Base-by-base conservation (phyloP, 306 rosid species). In the Malus asiatica region DNA sequence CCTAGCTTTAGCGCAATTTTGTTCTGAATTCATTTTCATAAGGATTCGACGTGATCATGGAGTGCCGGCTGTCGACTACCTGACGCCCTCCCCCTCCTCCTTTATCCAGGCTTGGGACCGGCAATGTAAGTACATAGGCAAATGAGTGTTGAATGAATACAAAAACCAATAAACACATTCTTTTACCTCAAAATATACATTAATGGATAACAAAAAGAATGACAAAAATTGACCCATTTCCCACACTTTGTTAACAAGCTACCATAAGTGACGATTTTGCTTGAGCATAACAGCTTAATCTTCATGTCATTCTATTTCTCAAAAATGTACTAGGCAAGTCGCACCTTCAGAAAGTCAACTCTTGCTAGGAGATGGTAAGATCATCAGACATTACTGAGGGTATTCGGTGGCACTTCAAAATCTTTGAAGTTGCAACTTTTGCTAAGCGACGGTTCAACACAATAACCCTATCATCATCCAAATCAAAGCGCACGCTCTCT, bases 401-500 rank as follows among this genome's bases (percentile, higher is more conserved):
- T 80, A 91, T 93, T 83, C 97, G 83, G 60, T 93, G 97, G 77
- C 97, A 93, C 79, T 75, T 87, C 86, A 93, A 82, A 79, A 93
- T 89, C 74, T 81, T 84, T 10, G 90, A 84, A 72, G 91, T 88
- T 11, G 96, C 98, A 52, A 80, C 42, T 86, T 91, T 88, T 5
- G 98, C 98, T 61, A 45, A 73, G 69, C 74, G 76, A 69, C 73
- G 86, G 77, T 88, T 88, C 88, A 93, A 84, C 73, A 75, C 97
- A 71, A 89, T 83, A 61, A 93, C 96, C 82, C 91, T 85, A 51
- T 93, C 97, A 73, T 93, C 96, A 20, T 93, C 98, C 87, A 93
- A 79, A 88, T 93, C 98, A 80, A 93, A 82, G 23, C 97, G 89
- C 72, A 93, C 78, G 52, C 73, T 83, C 53, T 88, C 97, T 73